phyloP scores from a whole-genome alignment of 352 stramenopile genomes.

The Pythium pyrilobum region DNA sequence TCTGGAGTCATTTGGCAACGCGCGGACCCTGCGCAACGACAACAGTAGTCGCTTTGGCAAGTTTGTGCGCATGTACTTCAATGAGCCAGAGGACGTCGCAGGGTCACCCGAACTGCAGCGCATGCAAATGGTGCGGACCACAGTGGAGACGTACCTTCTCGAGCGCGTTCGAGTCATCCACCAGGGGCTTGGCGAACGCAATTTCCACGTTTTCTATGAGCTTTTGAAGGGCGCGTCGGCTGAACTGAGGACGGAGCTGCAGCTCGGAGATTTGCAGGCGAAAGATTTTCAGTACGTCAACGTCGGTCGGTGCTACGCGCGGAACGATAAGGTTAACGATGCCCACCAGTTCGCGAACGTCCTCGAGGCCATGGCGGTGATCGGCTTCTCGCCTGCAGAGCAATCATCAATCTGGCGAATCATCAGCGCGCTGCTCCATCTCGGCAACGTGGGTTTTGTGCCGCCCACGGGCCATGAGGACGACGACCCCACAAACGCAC shows the following conservation, averaged over 20 bases:
- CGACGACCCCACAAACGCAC: constrained; percentile 37
- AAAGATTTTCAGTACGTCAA: constrained; percentile 67
- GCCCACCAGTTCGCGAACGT: constrained; percentile 56
- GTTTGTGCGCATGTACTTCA: constrained; percentile 88
- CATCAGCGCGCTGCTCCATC: constrained; percentile 67
- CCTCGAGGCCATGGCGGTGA: constrained; percentile 58
- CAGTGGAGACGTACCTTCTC: constrained; percentile 87
- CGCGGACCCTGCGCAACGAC: constrained; percentile 82
- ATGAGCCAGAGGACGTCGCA: constrained; percentile 15
- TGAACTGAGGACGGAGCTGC: constrained; percentile 34
- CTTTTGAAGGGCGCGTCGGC: constrained; percentile 51
- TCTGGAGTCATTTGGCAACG: constrained; percentile 88
- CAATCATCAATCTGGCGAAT: constrained; percentile 63
- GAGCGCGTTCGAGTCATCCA: constrained; percentile 90
- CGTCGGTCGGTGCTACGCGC: constrained; percentile 54
- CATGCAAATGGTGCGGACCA: constrained; percentile 61
- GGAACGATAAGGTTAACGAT: constrained; percentile 66
- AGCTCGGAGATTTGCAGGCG: constrained; percentile 29
- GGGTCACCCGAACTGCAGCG: constrained; percentile 18
- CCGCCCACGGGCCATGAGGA: constrained; percentile 50
- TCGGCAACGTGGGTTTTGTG: constrained; percentile 78
- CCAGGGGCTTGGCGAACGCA: constrained; percentile 64
- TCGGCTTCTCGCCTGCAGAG: constrained; percentile 64
- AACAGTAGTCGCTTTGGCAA: constrained; percentile 90
- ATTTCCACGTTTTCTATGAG: constrained; percentile 84